Evolutionary conservation across 1,139 yeast genomes (phyloP), one percentile per base, ranked within the genome.

Genomic region (Saccharomyces hybrid): DNA sequence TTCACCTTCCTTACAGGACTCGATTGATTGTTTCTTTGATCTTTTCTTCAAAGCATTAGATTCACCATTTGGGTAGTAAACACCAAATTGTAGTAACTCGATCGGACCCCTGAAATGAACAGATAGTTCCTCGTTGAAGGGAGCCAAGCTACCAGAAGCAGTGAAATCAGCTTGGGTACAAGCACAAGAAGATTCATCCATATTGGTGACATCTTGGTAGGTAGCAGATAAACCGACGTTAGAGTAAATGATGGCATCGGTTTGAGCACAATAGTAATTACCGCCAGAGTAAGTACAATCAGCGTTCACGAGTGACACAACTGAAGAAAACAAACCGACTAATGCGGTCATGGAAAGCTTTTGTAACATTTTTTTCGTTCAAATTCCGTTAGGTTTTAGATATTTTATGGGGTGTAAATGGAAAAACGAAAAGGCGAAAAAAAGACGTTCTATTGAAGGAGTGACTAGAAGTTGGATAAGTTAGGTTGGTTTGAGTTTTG

Each of bases 21-120:
- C 20, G 14, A 25, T 29, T 9, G 63, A 76, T 5, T 57, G 67
- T 34, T 64, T 71, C 53, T 73, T 77, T 5, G 44, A 38, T 70
- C 75, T 72, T 66, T 73, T 75, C 60, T 69, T 67, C 50, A 66
- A 61, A 14, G 51, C 42, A 29, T 71, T 54, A 29, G 74, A 60
- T 34, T 73, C 61, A 23, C 74, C 63, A 13, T 71, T 58, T 57
- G 83, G 81, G 58, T 79, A 77, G 73, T 84, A 85, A 62, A 78
- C 88, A 62, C 90, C 97, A 68, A 93, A 89, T 72, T 88, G 87
- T 65, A 77, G 74, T 68, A 91, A 79, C 56, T 80, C 77, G 61
- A 93, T 71, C 34, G 98, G 99, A 55, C 98, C 99, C 73, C 98
- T 83, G 77, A 91, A 88, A 72, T 91, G 98, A 55, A 93, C 88